Evolutionary conservation across 768 basidiomycete species (phyloP).

Genomic region (Paxillus involutus): DNA sequence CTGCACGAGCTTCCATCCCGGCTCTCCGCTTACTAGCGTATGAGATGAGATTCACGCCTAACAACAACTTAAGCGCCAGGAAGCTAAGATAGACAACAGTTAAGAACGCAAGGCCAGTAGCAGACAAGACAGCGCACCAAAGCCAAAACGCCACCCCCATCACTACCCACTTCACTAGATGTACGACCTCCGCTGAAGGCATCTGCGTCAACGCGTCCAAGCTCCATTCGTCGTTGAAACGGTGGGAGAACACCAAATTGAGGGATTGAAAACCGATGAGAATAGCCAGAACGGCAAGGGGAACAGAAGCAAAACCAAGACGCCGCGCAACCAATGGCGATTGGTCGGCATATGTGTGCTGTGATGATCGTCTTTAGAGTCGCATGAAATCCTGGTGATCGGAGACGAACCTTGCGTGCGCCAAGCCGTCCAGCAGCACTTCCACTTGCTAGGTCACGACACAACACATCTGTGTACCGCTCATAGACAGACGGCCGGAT

Average conservation of each 20-base stretch:
- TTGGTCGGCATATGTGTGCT: slow-evolving; percentile 94
- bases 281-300: slow-evolving; percentile 80
- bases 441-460: slow-evolving; percentile 85
- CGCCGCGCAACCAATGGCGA: slow-evolving; percentile 92
- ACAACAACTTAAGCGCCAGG: slow-evolving; percentile 87
- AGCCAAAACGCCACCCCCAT: slow-evolving; percentile 77
- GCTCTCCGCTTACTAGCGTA: slow-evolving; percentile 75
- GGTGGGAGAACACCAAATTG: slow-evolving; percentile 55
- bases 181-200: slow-evolving; percentile 49
- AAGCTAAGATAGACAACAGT: slow-evolving; percentile 44
- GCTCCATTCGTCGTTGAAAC: slow-evolving; percentile 39
- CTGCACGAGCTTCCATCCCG: slow-evolving; percentile 76
- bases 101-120: background rate
- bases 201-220: slow-evolving; percentile 32
- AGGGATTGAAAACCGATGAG: slow-evolving; percentile 76
- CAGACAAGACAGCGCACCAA: slow-evolving; percentile 57
- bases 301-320: slow-evolving; percentile 90
- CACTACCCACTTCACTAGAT: slow-evolving; percentile 61
- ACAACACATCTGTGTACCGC: slow-evolving; percentile 92
- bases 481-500: slow-evolving; percentile 95
- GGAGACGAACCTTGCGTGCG: slow-evolving; percentile 59
- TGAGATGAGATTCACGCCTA: slow-evolving; percentile 84
- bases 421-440: slow-evolving; percentile 67
- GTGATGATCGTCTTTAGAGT: slow-evolving; percentile 5
- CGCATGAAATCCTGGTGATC: background rate